Conservation (phyloP, 257 asterid genomes). For the Salvia miltiorrhiza region DNA sequence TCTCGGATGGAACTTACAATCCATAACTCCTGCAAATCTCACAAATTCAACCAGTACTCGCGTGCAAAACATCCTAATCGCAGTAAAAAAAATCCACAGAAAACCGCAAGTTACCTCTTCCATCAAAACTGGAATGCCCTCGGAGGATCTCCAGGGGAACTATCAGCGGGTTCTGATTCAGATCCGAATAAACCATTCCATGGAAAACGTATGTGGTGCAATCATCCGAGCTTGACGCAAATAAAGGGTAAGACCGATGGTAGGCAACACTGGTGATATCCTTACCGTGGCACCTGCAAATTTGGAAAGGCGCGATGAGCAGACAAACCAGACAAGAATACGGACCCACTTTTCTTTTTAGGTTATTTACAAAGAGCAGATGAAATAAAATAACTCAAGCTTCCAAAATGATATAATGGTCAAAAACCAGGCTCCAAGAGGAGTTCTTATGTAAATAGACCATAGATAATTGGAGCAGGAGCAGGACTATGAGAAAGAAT, state of each 20-base stretch:
- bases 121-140: conserved; percentile 69
- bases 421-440: background rate
- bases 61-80: background rate
- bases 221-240: conserved; percentile 91
- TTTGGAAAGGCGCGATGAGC: conserved; percentile 5
- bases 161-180: conserved; percentile 81
- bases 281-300: conserved; percentile 72
- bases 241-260: conserved; percentile 89
- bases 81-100: background rate
- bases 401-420: background rate
- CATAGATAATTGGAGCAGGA: background rate
- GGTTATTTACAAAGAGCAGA: background rate
- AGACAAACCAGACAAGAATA: background rate
- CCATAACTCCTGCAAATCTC: conserved; percentile 68
- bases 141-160: conserved; percentile 89
- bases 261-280: conserved; percentile 76
- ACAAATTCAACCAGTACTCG: background rate
- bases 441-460: background rate
- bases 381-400: background rate
- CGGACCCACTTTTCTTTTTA: background rate
- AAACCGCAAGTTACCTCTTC: conserved; percentile 62
- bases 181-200: conserved; percentile 92
- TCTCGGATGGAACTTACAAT: conserved; percentile 93
- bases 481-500: background rate
- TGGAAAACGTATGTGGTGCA: conserved; percentile 84